Base-by-base conservation (phyloP, 805 yeast genomes). In the Brettanomyces sp. region DNA sequence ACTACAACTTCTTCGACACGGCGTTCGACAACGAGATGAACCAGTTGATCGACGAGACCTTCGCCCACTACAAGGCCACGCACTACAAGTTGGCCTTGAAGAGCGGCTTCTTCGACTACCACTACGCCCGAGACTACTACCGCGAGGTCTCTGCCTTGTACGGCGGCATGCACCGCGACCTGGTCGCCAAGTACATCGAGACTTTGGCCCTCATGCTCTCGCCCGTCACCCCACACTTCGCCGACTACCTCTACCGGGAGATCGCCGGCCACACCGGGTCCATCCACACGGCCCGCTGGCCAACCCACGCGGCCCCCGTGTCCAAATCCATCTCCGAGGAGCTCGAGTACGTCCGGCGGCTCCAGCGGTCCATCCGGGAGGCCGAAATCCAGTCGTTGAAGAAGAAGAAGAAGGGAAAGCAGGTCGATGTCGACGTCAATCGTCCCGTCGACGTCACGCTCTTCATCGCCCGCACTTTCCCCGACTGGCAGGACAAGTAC, bases 1-100 rank as follows among this genome's bases (percentile, higher is more conserved):
- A 70, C 45, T 59, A 58, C 55, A 76, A 76, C 55, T 87, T 89
- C 76, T 87, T 87, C 56, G 99, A 93, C 65, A 60, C 65, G 50
- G 95, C 96, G 0, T 93, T 93, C 62, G 96, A 88, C 57, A 86
- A 90, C 63, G 99, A 93, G 72, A 79, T 93, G 87, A 89, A 90
- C 64, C 68, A 68, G 43, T 76, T 93, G 61, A 77, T 89, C 53
- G 85, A 81, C 62, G 78, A 80, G 58, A 75, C 96, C 18, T 76
- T 77, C 64, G 76, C 76, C 50, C 81, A 81, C 56, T 93, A 85
- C 64, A 74, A 73, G 22, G 69, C 66, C 41, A 85, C 96, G 36
- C 76, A 81, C 62, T 93, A 81, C 73, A 91, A 93, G 71, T 77
- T 78, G 51, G 99, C 95, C 37, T 77, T 93, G 65, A 91, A 91